A percentile compares a stretch with the other conserved stretches of the same genome.
Evolutionary conservation across 768 basidiomycete genomes (phyloP).

Genomic region (Naganishia antarctica): DNA sequence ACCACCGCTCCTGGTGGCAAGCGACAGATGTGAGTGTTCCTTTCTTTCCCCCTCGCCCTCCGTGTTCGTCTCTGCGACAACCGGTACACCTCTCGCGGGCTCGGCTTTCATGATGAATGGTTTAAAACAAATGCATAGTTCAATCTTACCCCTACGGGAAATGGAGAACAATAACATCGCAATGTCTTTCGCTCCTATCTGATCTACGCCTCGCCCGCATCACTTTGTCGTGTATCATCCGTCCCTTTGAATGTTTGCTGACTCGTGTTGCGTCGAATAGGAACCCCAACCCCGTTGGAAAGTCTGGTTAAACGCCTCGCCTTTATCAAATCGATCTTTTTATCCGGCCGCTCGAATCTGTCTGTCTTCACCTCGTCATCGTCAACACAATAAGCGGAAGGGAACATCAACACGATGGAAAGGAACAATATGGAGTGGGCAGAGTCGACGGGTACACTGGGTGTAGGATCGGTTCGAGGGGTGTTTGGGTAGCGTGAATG

Average conservation of each 20-base stretch:
- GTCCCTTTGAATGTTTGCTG: conserved; percentile 12
- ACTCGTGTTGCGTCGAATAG: conserved; percentile 31
- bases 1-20: conserved; percentile 86
- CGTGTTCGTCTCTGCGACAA: conserved; percentile 1
- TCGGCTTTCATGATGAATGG: conserved; percentile 39
- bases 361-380: not conserved
- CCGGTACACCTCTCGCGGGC: conserved; percentile 26
- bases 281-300: conserved; percentile 49
- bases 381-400: conserved; percentile 12
- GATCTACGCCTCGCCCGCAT: conserved; percentile 51
- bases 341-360: not conserved
- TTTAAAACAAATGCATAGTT: conserved; percentile 70
- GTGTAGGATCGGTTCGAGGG: not conserved
- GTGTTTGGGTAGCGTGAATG: not conserved
- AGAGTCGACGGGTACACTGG: not conserved
- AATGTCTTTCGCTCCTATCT: conserved; percentile 99
- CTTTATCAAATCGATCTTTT: not conserved
- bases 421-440: not conserved
- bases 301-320: conserved; percentile 44
- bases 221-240: conserved; percentile 7
- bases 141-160: conserved; percentile 71
- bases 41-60: conserved; percentile 25
- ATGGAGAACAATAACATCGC: conserved; percentile 82
- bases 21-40: conserved; percentile 80
- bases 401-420: not conserved